Evolutionary conservation across 305 asterid genomes (phyloP).

Genomic region (Fraxinus xanthoxyloides): DNA sequence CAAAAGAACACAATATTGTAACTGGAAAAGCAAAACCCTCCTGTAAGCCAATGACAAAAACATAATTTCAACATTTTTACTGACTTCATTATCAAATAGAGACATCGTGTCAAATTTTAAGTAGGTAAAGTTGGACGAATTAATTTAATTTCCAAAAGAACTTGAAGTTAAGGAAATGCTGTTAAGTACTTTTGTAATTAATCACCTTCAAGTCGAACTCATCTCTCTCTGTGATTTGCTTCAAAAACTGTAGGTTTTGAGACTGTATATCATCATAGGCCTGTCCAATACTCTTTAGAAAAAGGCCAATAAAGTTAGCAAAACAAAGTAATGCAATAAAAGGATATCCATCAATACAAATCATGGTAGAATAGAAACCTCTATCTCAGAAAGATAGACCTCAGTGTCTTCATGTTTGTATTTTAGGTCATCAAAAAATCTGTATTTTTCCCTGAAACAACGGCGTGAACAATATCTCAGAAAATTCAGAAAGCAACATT

Average conservation of each 20-base stretch:
- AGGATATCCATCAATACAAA: constrained; percentile 11
- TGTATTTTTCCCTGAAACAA: constrained; percentile 46
- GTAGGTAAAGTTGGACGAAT: background rate
- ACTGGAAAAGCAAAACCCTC: background rate
- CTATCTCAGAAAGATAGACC: constrained; percentile 60
- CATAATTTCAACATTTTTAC: background rate
- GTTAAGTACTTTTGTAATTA: background rate
- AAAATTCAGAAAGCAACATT: background rate
- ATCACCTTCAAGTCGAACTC: constrained; percentile 84
- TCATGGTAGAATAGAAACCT: constrained; percentile 39
- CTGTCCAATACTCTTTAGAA: constrained; percentile 84
- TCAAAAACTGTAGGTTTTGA: constrained; percentile 93
- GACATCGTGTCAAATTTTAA: background rate
- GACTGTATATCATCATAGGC: constrained; percentile 98
- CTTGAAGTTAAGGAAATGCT: background rate
- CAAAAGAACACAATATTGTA: background rate
- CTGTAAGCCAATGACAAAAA: background rate
- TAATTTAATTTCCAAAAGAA: background rate
- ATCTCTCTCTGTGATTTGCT: constrained; percentile 92
- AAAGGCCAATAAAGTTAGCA: constrained; percentile 26
- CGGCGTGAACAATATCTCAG: constrained; percentile 15
- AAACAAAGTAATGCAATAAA: constrained; percentile 6
- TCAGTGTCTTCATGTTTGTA: constrained; percentile 63
- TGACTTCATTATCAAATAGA: background rate
- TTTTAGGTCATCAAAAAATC: constrained; percentile 49